Evolutionary conservation across 148 eudicot genomes (phyloP).

Genomic region (Gaultheria prostrata): DNA sequence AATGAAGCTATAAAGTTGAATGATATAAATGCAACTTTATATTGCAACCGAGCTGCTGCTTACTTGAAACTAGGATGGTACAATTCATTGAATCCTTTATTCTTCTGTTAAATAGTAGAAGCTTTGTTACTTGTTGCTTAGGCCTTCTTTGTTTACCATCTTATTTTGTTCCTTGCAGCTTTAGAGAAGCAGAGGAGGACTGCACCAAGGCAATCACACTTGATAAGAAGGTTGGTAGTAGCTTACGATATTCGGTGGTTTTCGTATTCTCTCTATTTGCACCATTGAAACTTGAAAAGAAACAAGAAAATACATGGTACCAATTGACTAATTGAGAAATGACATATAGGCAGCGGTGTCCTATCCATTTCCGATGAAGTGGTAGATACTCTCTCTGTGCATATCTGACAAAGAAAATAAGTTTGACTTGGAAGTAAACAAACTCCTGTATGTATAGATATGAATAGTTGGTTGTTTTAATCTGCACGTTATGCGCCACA

Average conservation of each 20-base stretch:
- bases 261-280: background rate
- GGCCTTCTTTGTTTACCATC: slow-evolving; percentile 4
- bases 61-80: slow-evolving; percentile 80
- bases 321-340: background rate
- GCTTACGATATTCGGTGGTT: slow-evolving; percentile 8
- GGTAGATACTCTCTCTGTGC: background rate
- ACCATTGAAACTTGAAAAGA: background rate
- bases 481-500: background rate
- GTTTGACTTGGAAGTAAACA: background rate
- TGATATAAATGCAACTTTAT: slow-evolving; percentile 57
- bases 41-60: slow-evolving; percentile 91
- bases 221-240: slow-evolving; percentile 68
- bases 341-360: background rate
- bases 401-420: background rate
- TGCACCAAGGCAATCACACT: slow-evolving; percentile 72
- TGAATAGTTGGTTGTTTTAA: background rate
- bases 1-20: slow-evolving; percentile 77
- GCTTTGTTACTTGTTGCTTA: slow-evolving; percentile 3
- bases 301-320: background rate
- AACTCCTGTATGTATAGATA: background rate
- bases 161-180: slow-evolving; percentile 42
- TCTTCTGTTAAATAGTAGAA: background rate
- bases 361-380: background rate
- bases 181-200: slow-evolving; percentile 74
- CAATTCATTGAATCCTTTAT: background rate